Evolutionary conservation across 495 filamentous ascomycete species (phyloP).

Genomic region (Penicillium coprophilum): DNA sequence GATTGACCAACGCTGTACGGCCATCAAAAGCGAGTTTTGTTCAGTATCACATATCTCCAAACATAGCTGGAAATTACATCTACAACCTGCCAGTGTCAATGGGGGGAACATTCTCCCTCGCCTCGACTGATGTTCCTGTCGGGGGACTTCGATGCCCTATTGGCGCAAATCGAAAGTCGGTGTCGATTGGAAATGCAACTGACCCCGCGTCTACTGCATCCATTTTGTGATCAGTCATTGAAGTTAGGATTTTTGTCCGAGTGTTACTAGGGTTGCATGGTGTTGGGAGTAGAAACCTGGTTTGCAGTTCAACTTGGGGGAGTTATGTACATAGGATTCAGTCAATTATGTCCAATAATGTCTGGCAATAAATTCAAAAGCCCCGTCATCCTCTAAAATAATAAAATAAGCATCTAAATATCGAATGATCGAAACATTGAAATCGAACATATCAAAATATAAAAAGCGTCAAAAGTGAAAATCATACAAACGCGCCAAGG

Average conservation of each 20-base stretch:
- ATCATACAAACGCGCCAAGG: conserved; percentile 7
- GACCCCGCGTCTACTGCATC: conserved; percentile 9
- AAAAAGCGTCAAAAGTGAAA: background rate
- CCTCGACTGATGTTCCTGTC: conserved; percentile 1
- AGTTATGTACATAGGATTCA: conserved; percentile 11
- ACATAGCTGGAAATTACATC: background rate
- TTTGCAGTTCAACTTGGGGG: background rate
- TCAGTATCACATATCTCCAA: conserved; percentile 2
- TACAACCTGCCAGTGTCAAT: background rate
- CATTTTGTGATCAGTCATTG: conserved; percentile 7
- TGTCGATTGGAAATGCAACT: conserved; percentile 5
- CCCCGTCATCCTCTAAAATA: background rate
- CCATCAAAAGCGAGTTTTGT: conserved; percentile 1
- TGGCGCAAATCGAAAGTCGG: conserved; percentile 12
- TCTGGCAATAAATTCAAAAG: background rate
- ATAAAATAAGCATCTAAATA: background rate
- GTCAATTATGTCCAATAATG: background rate
- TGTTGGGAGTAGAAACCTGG: conserved; percentile 12
- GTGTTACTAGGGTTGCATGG: conserved; percentile 13
- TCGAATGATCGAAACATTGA: background rate
- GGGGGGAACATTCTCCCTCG: background rate
- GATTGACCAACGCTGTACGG: conserved; percentile 21
- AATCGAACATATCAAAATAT: background rate
- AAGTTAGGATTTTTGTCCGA: background rate
- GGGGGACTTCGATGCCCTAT: conserved; percentile 3